Evolutionary conservation across 2,329 filamentous ascomycete species (phyloP).

Genomic region (Samsoniella hepiali): DNA sequence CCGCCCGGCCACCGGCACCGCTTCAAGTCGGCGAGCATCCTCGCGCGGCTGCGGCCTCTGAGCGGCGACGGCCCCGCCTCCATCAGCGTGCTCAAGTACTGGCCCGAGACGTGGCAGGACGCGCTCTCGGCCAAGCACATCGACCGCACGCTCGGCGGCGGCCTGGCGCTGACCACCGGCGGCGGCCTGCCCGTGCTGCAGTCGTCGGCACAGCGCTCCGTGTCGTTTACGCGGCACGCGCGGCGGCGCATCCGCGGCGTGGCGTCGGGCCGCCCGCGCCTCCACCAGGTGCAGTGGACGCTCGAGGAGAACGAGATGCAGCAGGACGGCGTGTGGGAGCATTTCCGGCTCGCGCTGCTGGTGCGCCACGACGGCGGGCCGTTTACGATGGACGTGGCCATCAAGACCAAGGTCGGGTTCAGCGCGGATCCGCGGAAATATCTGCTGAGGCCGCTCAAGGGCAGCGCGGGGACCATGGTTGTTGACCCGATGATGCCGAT

Average conservation of each 20-base stretch:
- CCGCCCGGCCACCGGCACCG: constrained; percentile 11
- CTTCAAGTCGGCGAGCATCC: constrained; percentile 13
- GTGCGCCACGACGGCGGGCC: constrained; percentile 8
- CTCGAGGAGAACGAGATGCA: constrained; percentile 6
- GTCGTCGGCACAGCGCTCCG: constrained; percentile 6
- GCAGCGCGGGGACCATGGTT: background rate
- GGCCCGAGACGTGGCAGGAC: constrained; percentile 1
- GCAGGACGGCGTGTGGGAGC: constrained; percentile 14
- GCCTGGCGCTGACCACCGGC: background rate
- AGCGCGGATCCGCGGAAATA: constrained; percentile 11
- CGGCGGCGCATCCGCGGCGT: constrained; percentile 1
- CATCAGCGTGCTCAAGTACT: constrained; percentile 10
- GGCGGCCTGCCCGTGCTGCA: background rate
- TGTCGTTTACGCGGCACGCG: constrained; percentile 3
- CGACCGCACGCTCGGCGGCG: background rate
- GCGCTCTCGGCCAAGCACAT: background rate
- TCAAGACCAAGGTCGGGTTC: constrained; percentile 12
- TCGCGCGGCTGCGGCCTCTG: constrained; percentile 1
- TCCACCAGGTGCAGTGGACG: constrained; percentile 12
- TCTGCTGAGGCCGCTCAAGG: constrained; percentile 1
- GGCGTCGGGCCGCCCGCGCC: constrained; percentile 1
- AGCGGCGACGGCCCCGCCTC: background rate
- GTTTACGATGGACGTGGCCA: constrained; percentile 7
- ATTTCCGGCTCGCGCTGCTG: constrained; percentile 9
- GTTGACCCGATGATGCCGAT: constrained; percentile 2